Evolutionary conservation across 306 rosid species (phyloP), one percentile per base, ranked within the genome.

Genomic region (Corylus heterophylla): DNA sequence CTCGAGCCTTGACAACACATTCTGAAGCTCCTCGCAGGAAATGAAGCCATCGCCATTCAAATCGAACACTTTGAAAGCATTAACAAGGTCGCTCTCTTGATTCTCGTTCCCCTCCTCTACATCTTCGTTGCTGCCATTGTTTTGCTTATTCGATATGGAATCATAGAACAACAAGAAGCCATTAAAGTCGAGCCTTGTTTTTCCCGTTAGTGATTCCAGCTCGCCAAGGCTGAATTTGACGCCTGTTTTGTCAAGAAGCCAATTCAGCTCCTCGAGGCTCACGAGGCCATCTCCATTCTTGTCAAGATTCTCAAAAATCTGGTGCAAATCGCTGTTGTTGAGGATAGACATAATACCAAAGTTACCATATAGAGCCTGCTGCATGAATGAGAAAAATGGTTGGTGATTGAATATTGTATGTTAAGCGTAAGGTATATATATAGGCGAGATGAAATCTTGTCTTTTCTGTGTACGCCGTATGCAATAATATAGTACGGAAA

Each of bases 41-140:
- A 93, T 93, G 86, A 85, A 93, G 11, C 98, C 98, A 79, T 93
- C 97, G 0, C 89, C 93, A 62, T 93, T 89, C 76, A 89, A 67
- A 45, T 93, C 97, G 69, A 91, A 93, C 69, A 94, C 97, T n/a
- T 66, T 49, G 77, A 94, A 94, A 2, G 98, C 94, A 81, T 87
- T 81, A 10, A 45, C 79, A 17, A 94, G 93, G 25, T 92, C 98
- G 0, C 47, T 83, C 73, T 91, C 93, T 22, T 86, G 76, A 3
- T 81, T 79, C 9, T 59, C 69, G 14, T 20, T 74, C 67, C 73
- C 83, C 7, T 75, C 78, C 0, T 69, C 81, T 0, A 49, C 79
- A 8, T 49, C 84, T 16, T 16, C 75, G 58, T 47, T 75, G n/a
- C 81, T 83, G 2, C 83, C 79, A 1, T 74, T 78, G 9, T 31